Conservation (phyloP, 2,329 filamentous ascomycete genomes). For the Talaromyces funiculosus region DNA sequence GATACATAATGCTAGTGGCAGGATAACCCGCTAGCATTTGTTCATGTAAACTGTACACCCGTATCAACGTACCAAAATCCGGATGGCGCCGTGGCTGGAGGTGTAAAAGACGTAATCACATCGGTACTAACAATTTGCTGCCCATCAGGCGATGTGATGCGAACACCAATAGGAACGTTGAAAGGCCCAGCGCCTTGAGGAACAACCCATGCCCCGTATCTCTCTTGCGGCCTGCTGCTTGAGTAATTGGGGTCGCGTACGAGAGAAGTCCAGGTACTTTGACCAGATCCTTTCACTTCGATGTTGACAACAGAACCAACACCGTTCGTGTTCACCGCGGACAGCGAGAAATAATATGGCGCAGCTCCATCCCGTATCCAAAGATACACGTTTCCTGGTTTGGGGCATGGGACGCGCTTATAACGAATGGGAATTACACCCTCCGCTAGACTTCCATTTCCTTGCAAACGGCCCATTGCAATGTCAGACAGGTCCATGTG, state of each 20-base stretch:
- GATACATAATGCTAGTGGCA: background rate
- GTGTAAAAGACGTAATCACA: background rate
- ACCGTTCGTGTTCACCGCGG: slow-evolving; percentile 8
- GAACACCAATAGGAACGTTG: slow-evolving; percentile 3
- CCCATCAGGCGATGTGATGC: slow-evolving; percentile 9
- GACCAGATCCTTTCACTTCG: slow-evolving; percentile 5
- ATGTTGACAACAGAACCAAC: slow-evolving; percentile 4
- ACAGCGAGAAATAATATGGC: slow-evolving; percentile 6
- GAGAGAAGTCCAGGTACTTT: slow-evolving; percentile 3
- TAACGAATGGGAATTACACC: slow-evolving; percentile 10
- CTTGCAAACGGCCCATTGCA: slow-evolving; percentile 11
- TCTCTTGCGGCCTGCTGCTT: slow-evolving; percentile 4
- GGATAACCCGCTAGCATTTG: background rate
- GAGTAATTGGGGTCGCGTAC: slow-evolving; percentile 6
- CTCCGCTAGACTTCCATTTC: slow-evolving; percentile 7
- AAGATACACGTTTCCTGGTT: slow-evolving; percentile 8
- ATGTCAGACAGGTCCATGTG: slow-evolving; percentile 13
- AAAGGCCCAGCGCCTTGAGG: slow-evolving; percentile 5
- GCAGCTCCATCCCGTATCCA: slow-evolving; percentile 5
- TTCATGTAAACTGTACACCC: slow-evolving; percentile 8
- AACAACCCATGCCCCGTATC: slow-evolving; percentile 6
- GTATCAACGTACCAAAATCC: slow-evolving; percentile 11
- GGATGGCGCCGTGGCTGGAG: background rate
- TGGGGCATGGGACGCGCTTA: slow-evolving; percentile 6
- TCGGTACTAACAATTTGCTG: slow-evolving; percentile 8